These are phyloP conservation scores for Clavispora asparagi DNA, from an alignment of 805 yeast genomes.

Conservation along the genomic window DNA sequence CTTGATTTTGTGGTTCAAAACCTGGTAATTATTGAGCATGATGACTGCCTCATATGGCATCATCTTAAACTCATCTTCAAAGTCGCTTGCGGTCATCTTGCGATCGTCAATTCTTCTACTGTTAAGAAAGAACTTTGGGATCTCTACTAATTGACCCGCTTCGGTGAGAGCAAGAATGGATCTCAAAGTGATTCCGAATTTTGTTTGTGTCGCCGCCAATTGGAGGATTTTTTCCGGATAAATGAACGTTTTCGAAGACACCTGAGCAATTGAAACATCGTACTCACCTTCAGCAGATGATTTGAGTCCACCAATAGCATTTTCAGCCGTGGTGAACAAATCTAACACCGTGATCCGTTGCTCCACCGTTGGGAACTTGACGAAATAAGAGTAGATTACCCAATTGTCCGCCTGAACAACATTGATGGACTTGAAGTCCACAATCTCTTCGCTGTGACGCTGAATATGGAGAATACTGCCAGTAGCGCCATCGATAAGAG, in stretches of 20 bases:
- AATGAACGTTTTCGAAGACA: conserved; percentile 52
- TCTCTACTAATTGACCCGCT: conserved; percentile 55
- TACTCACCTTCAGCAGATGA: conserved; percentile 1
- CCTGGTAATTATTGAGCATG: conserved; percentile 23
- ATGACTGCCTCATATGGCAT: conserved; percentile 64
- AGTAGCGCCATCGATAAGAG: conserved; percentile 61
- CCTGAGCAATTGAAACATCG: conserved; percentile 39
- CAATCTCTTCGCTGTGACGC: conserved; percentile 29
- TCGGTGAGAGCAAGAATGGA: conserved; percentile 55
- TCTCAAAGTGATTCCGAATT: conserved; percentile 63
- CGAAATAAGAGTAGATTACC: conserved; percentile 64
- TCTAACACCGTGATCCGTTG: conserved; percentile 68
- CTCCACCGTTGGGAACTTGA: conserved; percentile 43
- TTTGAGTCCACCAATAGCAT: not conserved
- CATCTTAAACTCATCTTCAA: conserved; percentile 50
- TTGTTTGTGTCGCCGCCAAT: conserved; percentile 52
- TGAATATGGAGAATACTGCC: conserved; percentile 56
- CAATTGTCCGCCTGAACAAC: conserved; percentile 78
- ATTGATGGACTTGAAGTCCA: conserved; percentile 38
- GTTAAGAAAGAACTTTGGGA: conserved; percentile 68
- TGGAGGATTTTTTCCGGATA: conserved; percentile 55
- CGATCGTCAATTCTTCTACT: conserved; percentile 64
- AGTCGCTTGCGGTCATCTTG: conserved; percentile 47
- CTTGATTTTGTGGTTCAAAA: conserved; percentile 34
- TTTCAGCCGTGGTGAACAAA: conserved; percentile 38